Base-by-base conservation (phyloP, 1,284 basidiomycete species). In the Thecaphora thlaspeos region DNA sequence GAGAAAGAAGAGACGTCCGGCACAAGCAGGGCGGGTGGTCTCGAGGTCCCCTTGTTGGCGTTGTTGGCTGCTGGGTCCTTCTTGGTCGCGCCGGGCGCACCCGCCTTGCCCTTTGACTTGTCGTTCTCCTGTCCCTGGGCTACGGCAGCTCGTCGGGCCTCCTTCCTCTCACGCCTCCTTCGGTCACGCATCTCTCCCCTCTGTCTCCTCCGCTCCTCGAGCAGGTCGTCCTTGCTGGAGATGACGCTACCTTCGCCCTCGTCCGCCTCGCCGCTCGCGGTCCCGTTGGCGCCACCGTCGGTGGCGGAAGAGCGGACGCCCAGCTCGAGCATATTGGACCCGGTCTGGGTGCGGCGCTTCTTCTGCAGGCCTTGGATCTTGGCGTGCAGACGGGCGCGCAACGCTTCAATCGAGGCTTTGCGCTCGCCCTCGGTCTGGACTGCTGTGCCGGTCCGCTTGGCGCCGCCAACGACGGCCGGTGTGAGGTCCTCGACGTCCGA, bases 141-240 rank as follows among this genome's bases (percentile, higher is more conserved):
- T 0, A 44, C 54, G n/a, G n/a, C n/a, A n/a, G 26, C 26, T 5
- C 26, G 26, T 5, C 26, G 26, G 7, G 26, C 58, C 7, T 73
- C 70, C 48, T 74, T 75, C 46, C 71, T 69, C 40, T 67, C 59
- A 12, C 61, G 49, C 48, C 71, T 67, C 43, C 74, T 70, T 19
- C 60, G 57, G 40, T 76, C 73, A 24, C 73, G 62, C 53, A 73
- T 70, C 37, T 75, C 71, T 42, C 70, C 63, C 5, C 75, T 44
- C 50, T 72, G 65, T 12, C 64, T 58, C 19, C 75, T 48, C 30
- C 73, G 65, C 52, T 73, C 75, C 43, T 74, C 71, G 38, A 76
- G 52, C 2, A 76, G 60, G 37, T 73, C 73, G 39, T 74, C 66
- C 30, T 70, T 71, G 34, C 62, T 69, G 41, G 66, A 66, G 50